Percentiles rank a stretch among this genome's conserved stretches.
Evolutionary conservation across 2,329 filamentous ascomycete species (phyloP).

Genomic region (Colletotrichum euphorbiae): DNA sequence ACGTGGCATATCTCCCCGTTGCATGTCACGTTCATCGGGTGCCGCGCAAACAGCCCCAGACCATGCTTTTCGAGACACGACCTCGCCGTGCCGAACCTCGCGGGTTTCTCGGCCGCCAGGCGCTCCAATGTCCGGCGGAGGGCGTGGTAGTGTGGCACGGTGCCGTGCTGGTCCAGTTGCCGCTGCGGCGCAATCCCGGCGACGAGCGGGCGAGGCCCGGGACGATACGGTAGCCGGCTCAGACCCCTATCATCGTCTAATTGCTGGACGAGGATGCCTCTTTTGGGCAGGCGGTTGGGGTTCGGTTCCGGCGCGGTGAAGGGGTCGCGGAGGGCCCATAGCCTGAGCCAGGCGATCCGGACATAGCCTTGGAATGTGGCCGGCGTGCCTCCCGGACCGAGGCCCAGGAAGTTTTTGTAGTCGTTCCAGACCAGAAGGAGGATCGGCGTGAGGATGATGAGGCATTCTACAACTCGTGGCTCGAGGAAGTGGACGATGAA

Average conservation of each 20-base stretch:
- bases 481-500: conserved; percentile 64
- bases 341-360: conserved; percentile 76
- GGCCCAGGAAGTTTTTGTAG: conserved; percentile 79
- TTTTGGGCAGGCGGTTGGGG: conserved; percentile 61
- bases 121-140: conserved; percentile 65
- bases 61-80: conserved; percentile 88
- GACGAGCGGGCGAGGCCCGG: conserved; percentile 73
- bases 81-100: conserved; percentile 68
- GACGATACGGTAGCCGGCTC: conserved; percentile 68
- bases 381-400: conserved; percentile 85
- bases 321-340: conserved; percentile 79
- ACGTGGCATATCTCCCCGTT: conserved; percentile 87
- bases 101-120: conserved; percentile 60
- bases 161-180: conserved; percentile 76
- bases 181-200: conserved; percentile 85
- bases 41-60: conserved; percentile 76
- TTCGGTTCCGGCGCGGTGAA: conserved; percentile 68
- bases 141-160: conserved; percentile 62
- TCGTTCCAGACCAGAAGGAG: conserved; percentile 72
- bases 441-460: conserved; percentile 63
- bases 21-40: conserved; percentile 76
- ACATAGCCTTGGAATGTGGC: conserved; percentile 79
- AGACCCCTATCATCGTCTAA: conserved; percentile 18
- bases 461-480: conserved; percentile 58
- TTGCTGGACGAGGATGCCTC: conserved; percentile 66